Percentiles rank a stretch among this genome's conserved stretches.
These are phyloP conservation scores for maize (Zea mays) DNA, from an alignment of 176 grass and related monocot species.

Conservation along the genomic window Zm-B73-REFERENCE-NAM-5.0 NC_050096.1:294530001-294530500, in stretches of 20 bases:
- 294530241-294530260: slow-evolving; percentile 62
- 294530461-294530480: background rate
- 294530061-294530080: background rate
- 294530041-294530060: background rate
- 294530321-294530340: slow-evolving; percentile 64
- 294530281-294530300: slow-evolving; percentile 79
- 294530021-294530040: background rate
- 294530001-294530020: background rate
- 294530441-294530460: background rate
- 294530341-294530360: slow-evolving; percentile 70
- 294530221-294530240: slow-evolving; percentile 87
- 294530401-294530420: background rate
- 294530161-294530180: slow-evolving; percentile 58
- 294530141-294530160: slow-evolving; percentile 42
- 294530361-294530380: slow-evolving; percentile 69
- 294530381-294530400: slow-evolving; percentile 68
- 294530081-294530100: background rate
- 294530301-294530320: slow-evolving; percentile 80
- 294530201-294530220: slow-evolving; percentile 55
- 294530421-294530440: background rate
- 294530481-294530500: background rate
- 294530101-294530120: background rate
- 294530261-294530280: slow-evolving; percentile 75
- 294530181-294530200: slow-evolving; percentile 74
- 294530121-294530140: background rate